Evolutionary conservation across 257 asterid genomes (phyloP), one percentile per base, ranked within the genome.

Genomic region (Solanum corneliomulleri): DNA sequence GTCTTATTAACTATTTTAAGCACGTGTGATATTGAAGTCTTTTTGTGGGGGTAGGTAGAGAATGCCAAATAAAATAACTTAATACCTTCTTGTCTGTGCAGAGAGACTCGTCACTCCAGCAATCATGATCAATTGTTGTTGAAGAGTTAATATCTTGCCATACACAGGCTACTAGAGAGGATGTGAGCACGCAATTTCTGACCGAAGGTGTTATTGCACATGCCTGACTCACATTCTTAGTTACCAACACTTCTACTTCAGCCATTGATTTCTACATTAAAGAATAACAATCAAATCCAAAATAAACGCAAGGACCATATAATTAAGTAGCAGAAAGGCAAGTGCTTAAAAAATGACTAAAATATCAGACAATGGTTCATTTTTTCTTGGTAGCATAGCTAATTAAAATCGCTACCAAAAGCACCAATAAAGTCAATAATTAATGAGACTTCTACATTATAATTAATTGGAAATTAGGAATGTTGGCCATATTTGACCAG

Each of bases 71-170:
- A 18, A 69, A 72, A 33, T 20, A 37, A 72, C 27, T 80, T 6
- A 6, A 71, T 64, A 95, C 99, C 99, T 93, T 96, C 86, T 92
- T 97, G 80, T 88, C 83, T 44, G 82, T 41, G 92, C 99, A 97
- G 58, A 94, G 78, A 27, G 95, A 92, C 88, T 96, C 99, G 23
- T 95, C 92, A 60, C 99, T 97, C 99, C 99, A 97, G 88, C 89
- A 88, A 11, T 89, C 94, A 88, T 95, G 96, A 90, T 97, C 96
- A 42, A 95, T 91, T 85, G 75, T 29, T 29, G 20, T 87, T 11
- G 98, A 82, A 82, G 89, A 62, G 64, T 86, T 88, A 88, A 52
- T 68, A 37, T 94, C 96, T 62, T 77, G 89, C 99, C 99, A 95
- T 74, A 93, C 89, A 86, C 98, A 95, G 49, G 99, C 91, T 93